Base-by-base conservation (phyloP, 1,284 basidiomycete genomes). In the Puccinia sorghi region DNA sequence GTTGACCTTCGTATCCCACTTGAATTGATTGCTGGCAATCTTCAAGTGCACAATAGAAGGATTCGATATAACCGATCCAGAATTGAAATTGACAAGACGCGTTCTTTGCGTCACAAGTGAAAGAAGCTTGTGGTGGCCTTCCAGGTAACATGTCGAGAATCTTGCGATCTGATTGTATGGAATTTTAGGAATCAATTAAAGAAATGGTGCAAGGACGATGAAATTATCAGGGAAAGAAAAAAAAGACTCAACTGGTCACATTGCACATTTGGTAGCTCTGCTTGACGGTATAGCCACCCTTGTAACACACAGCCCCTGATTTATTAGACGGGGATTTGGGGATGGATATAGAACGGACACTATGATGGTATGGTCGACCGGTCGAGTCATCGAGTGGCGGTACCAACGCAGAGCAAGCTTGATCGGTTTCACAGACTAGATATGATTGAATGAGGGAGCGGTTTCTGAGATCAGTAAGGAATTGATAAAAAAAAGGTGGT, bases 261-360 rank as follows among this genome's bases (percentile, higher is more conserved):
- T 97, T 90, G 86, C 96, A 99, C 90, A 97, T 93, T 85, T 99
- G 96, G 85, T 94, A 94, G 83, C 94, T 94, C 84, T 90, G 90
- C 85, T 93, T 91, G 17, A 99, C 91, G 0, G 93, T 93, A 83
- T 92, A 89, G 15, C 96, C 96, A 61, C 92, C 93, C 78, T 88
- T 91, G 87, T 97, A 96, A 85, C 96, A 99, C 0, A 93, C 93
- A 90, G 97, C 85, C 32, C 87, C 87, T 1, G 88, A 84, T 4
- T 83, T 87, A 9, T 86, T 86, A 82, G 86, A 87, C n/a, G n/a
- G n/a, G 37, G 88, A 88, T 67, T 80, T 13, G n/a, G 75, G 71
- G 43, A 70, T 82, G 27, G 81, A 50, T 5, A 43, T 6, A 27
- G 15, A 11, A 13, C 57, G 20, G 27, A 56, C 3, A 82, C 83